Base-by-base conservation (phyloP, 1,284 basidiomycete species). In the Lentinula novae-zelandiae region DNA sequence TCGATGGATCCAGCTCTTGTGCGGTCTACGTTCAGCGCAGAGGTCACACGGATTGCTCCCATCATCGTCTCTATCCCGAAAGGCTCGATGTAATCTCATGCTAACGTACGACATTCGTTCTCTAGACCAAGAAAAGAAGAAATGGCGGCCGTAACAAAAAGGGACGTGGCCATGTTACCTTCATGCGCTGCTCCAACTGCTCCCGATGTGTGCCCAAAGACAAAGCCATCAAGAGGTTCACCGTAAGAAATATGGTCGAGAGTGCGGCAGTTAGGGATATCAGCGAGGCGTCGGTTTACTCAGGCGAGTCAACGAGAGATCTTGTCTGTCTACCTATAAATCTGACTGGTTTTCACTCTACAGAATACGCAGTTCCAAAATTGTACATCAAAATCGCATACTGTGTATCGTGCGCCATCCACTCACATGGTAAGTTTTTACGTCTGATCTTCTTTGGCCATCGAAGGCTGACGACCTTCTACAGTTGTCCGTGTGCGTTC, bases 191-290 rank as follows among this genome's bases (percentile, higher is more conserved):
- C 87, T 94, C 93, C 67, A 99, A 99, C 90, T 99, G 96, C 86
- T 93, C 94, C 72, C 92, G 95, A 67, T 92, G 87, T 72, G 93
- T 95, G 60, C 87, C 82, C 67, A 96, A 96, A 86, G 97, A 99
- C 85, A 99, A 98, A 89, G 96, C 97, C 68, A 98, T 99, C 90
- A 99, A 99, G 85, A 86, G 96, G 64, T 98, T 98, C 88, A 98
- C 96, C 60, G 96, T 99, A 73, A 90, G 96, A 79, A 99, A 99
- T 89, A 99, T 99, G 92, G 95, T 99, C 65, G 96, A 99, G 86
- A 92, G 93, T 72, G 96, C 96, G 62, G 96, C 96, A 65, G 92
- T 99, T 70, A 86, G 96, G 71, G 96, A 99, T 83, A 90, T 99
- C 75, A 93, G 90, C 75, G 97, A 99, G 72, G 96, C 96, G 57